A percentile compares a stretch with the other conserved stretches of the same genome.
phyloP scores from a whole-genome alignment of 768 basidiomycete species.

The Nevesoporus exiguus region DNA sequence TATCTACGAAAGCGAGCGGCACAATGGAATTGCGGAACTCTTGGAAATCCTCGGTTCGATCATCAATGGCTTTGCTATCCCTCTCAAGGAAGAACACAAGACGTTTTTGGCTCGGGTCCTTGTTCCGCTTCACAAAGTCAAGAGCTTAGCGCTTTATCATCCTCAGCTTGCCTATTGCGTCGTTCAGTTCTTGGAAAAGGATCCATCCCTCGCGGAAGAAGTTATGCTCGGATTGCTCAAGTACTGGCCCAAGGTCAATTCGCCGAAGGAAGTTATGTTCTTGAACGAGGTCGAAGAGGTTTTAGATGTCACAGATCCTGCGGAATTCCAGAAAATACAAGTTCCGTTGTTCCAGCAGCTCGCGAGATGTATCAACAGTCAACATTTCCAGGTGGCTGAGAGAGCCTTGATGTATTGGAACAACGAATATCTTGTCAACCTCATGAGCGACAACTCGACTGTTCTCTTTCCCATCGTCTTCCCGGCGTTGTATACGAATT shows the following conservation, averaged over 20 bases:
- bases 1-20: constrained; percentile 96
- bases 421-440: constrained; percentile 98
- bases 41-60: constrained; percentile 98
- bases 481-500: constrained; percentile 93
- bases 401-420: constrained; percentile 98
- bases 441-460: constrained; percentile 95
- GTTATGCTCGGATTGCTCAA: constrained; percentile 95
- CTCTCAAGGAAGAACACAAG: constrained; percentile 99
- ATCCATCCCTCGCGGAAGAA: constrained; percentile 86
- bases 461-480: constrained; percentile 94
- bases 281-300: constrained; percentile 99
- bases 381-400: constrained; percentile 99
- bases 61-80: constrained; percentile 98
- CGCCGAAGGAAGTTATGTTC: constrained; percentile 99
- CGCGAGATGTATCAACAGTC: constrained; percentile 95
- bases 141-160: constrained; percentile 95
- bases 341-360: constrained; percentile 90
- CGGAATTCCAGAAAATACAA: constrained; percentile 96
- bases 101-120: constrained; percentile 92
- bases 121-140: constrained; percentile 96
- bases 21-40: constrained; percentile 98
- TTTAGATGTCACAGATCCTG: constrained; percentile 94
- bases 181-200: constrained; percentile 98
- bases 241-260: constrained; percentile 99
- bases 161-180: constrained; percentile 99